Evolutionary conservation across 768 basidiomycete species (phyloP), one percentile per base, ranked within the genome.

Genomic region (Jaapia argillacea): DNA sequence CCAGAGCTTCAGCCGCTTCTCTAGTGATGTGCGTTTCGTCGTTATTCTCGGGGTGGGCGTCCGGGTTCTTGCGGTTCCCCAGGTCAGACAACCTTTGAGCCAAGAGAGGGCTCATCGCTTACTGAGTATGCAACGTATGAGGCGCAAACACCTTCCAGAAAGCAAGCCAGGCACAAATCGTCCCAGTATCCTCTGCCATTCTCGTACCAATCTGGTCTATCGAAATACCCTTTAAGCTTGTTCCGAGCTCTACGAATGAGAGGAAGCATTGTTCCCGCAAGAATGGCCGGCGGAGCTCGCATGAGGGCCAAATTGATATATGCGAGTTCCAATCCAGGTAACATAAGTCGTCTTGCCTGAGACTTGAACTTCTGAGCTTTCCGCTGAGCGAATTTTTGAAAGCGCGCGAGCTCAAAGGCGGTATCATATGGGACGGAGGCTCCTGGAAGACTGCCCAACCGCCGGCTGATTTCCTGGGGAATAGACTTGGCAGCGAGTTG

Each of bases 61-160:
- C 77, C 1, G 79, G 71, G 41, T 79, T 77, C 79, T 80, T 10
- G 28, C 10, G 28, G 28, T 10, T 16, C 10, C n/a, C n/a, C n/a
- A n/a, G n/a, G n/a, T n/a, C n/a, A n/a, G n/a, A n/a, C n/a, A n/a
- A n/a, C n/a, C n/a, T n/a, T n/a, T n/a, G n/a, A n/a, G n/a, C n/a
- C n/a, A n/a, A n/a, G n/a, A n/a, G n/a, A n/a, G n/a, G n/a, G n/a
- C n/a, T n/a, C n/a, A n/a, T n/a, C 5, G 72, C 76, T 41, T 51
- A 91, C 91, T 16, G 91, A 89, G 64, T 85, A 89, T 4, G 90
- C 86, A 33, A 94, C 66, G 53, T 85, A 90, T 43, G 86, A 72
- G 58, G 84, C 68, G 53, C 87, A 87, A 14, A 90, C 78, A 0
- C 88, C 96, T 53, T 84, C 71, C 48, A 99, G 61, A 58, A 97